Evolutionary conservation across 2,329 filamentous ascomycete genomes (phyloP).

Genomic region (Lomentospora prolificans): DNA sequence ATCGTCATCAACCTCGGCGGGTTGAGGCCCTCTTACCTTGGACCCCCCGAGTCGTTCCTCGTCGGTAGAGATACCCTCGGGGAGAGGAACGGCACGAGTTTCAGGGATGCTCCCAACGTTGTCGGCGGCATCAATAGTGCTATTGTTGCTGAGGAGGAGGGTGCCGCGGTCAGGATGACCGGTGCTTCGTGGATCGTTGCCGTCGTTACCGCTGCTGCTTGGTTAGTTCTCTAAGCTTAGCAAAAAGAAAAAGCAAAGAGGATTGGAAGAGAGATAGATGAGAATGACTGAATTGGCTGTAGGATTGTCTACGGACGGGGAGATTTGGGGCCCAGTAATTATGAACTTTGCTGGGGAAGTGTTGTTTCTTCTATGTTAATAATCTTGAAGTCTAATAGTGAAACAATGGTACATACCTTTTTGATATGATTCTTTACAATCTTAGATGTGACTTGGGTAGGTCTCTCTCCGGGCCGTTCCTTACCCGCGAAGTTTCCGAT

Average conservation of each 20-base stretch:
- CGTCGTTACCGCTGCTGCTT: neutral
- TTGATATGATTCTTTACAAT: too few species aligned
- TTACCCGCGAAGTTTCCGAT: too few species aligned
- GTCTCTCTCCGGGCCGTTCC: too few species aligned
- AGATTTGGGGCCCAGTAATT: too few species aligned
- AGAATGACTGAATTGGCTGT: neutral
- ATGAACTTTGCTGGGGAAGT: too few species aligned
- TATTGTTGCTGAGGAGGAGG: neutral
- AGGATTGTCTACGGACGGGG: too few species aligned
- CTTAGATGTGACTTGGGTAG: too few species aligned
- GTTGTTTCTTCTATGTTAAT: neutral
- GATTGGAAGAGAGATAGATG: neutral
- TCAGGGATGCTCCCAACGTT: conserved; percentile 13
- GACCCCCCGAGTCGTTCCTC: conserved; percentile 45
- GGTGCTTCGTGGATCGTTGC: neutral
- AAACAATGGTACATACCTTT: neutral
- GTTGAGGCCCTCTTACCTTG: conserved; percentile 42
- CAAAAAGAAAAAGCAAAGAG: neutral
- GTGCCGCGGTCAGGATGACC: neutral
- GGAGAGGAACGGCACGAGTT: conserved; percentile 26
- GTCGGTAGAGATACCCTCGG: conserved; percentile 29
- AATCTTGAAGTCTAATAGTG: neutral
- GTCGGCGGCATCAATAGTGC: conserved; percentile 4
- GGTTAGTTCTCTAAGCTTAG: neutral
- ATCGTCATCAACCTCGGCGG: conserved; percentile 46